Percentiles rank a stretch among this genome's conserved stretches.
These are phyloP conservation scores for Sporothrix euskadiensis DNA, from an alignment of 2,329 filamentous ascomycete species.

Conservation along the genomic window DNA sequence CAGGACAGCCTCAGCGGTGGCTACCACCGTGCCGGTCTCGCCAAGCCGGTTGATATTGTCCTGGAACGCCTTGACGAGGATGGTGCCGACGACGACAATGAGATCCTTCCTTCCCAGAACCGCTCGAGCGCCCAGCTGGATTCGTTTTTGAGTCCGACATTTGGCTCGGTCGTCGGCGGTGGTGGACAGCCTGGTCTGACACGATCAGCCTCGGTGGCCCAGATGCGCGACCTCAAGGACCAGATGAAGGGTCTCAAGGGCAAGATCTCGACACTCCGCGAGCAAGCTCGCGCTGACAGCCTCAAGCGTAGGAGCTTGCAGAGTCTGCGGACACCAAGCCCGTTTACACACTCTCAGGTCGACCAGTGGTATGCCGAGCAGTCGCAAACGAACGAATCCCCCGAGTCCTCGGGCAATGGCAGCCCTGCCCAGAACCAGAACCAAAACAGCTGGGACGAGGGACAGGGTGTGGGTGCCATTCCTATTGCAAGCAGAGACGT, in stretches of 20 bases:
- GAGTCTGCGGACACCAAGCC: slow-evolving; percentile 72
- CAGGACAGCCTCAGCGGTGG: slow-evolving; percentile 40
- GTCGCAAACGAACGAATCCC: slow-evolving; percentile 28
- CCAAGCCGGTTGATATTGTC: slow-evolving; percentile 42
- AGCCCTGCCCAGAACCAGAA: slow-evolving; percentile 27
- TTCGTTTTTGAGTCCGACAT: slow-evolving; percentile 49
- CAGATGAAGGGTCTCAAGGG: slow-evolving; percentile 85
- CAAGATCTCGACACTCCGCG: slow-evolving; percentile 76
- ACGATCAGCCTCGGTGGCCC: slow-evolving; percentile 70
- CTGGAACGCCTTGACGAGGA: slow-evolving; percentile 59
- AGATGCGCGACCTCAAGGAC: slow-evolving; percentile 72
- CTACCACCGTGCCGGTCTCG: slow-evolving; percentile 37
- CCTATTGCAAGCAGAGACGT: slow-evolving; percentile 10
- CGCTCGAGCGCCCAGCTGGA: slow-evolving; percentile 41
- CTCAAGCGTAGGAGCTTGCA: slow-evolving; percentile 75
- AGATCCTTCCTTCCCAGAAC: slow-evolving; percentile 18
- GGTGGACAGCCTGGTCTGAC: slow-evolving; percentile 52
- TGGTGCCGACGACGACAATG: slow-evolving; percentile 41
- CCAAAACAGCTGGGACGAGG: slow-evolving; percentile 39
- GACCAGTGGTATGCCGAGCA: slow-evolving; percentile 54
- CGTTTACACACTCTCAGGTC: slow-evolving; percentile 68
- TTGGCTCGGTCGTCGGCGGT: slow-evolving; percentile 39
- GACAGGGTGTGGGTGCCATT: slow-evolving; percentile 28
- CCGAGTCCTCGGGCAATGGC: slow-evolving; percentile 29
- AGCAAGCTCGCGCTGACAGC: slow-evolving; percentile 76